Base-by-base conservation (phyloP, 2,329 filamentous ascomycete genomes). In the Sporothrix pseudoabietina region DNA sequence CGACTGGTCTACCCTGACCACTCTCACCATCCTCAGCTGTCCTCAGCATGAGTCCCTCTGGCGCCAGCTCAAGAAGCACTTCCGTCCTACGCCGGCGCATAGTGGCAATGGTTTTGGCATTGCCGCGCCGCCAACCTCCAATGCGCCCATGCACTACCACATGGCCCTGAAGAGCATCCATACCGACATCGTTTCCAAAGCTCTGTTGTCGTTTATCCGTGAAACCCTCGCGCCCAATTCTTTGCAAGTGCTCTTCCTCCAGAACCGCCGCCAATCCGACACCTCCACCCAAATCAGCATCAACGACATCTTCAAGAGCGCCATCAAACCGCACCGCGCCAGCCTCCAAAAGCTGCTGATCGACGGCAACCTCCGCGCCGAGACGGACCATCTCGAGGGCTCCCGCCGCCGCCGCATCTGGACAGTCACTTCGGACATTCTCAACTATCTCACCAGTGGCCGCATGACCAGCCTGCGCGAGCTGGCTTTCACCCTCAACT, bases 171-270 rank as follows among this genome's bases (percentile, higher is more conserved):
- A 91, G 81, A 88, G 90, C 76, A 86, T 96, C 16, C 91, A 94
- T 78, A 93, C 91, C 0, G 92, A 96, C 80, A 86, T 85, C 14
- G 90, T 92, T 1, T 92, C 92, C 0, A 84, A 87, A 8, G 85
- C 90, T 32, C 82, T 96, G 19, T 88, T 96, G 71, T 85, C 86
- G 0, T 95, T 96, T 78, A 84, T 96, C 75, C 92, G 91, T 77
- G 91, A 94, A 75, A 91, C 92, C 0, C 84, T 96, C 52, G 90
- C 90, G 26, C 93, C 93, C 0, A 93, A 96, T 79, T 91, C 89
- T 39, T 84, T 96, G n/a, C 91, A 96, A 80, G 90, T 90, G 9
- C 84, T 96, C 10, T 94, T 94, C 79, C 81, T 96, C 68, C 92
- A 94, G 80, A 91, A 94, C 74, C 82, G 83, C 79, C 87, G 77